Conservation (phyloP, 805 yeast genomes). For the Myxozyma melibiosi region DNA sequence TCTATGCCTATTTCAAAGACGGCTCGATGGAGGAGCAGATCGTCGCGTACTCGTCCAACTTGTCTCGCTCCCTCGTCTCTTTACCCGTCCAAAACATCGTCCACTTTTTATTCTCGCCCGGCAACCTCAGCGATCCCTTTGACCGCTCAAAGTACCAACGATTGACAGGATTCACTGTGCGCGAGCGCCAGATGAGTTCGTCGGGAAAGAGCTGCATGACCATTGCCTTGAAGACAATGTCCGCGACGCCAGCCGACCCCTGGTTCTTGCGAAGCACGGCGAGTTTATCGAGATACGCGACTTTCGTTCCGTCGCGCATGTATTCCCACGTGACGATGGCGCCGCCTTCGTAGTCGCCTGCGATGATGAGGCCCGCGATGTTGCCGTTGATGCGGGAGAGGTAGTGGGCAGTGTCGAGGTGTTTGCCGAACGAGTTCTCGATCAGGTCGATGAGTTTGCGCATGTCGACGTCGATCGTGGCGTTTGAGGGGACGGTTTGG, state of each 20-base stretch:
- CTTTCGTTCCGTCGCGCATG: slow-evolving; percentile 42
- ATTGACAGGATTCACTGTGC: slow-evolving; percentile 85
- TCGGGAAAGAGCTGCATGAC: slow-evolving; percentile 62
- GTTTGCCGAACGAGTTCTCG: slow-evolving; percentile 75
- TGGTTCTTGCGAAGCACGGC: slow-evolving; percentile 83
- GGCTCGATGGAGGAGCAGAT: slow-evolving; percentile 63
- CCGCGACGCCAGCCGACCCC: slow-evolving; percentile 93
- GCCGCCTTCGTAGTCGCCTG: slow-evolving; percentile 94
- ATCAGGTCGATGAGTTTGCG: slow-evolving; percentile 61
- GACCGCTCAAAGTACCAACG: slow-evolving; percentile 97
- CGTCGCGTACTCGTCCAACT: slow-evolving; percentile 52
- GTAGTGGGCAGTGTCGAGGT: slow-evolving; percentile 68
- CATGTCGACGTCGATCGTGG: slow-evolving; percentile 51
- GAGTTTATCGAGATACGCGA: slow-evolving; percentile 90
- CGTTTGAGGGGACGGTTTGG: not conserved
- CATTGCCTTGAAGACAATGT: slow-evolving; percentile 83
- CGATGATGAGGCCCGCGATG: slow-evolving; percentile 76
- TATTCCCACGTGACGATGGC: slow-evolving; percentile 88
- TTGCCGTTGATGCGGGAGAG: slow-evolving; percentile 62
- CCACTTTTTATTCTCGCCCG: slow-evolving; percentile 14
- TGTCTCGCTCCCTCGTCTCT: slow-evolving; percentile 37
- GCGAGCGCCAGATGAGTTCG: slow-evolving; percentile 88
- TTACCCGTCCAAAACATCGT: slow-evolving; percentile 26
- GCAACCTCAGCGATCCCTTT: slow-evolving; percentile 25
- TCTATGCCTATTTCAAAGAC: slow-evolving; percentile 43